Evolutionary conservation across 768 basidiomycete genomes (phyloP).

Genomic region (Russula sp.): DNA sequence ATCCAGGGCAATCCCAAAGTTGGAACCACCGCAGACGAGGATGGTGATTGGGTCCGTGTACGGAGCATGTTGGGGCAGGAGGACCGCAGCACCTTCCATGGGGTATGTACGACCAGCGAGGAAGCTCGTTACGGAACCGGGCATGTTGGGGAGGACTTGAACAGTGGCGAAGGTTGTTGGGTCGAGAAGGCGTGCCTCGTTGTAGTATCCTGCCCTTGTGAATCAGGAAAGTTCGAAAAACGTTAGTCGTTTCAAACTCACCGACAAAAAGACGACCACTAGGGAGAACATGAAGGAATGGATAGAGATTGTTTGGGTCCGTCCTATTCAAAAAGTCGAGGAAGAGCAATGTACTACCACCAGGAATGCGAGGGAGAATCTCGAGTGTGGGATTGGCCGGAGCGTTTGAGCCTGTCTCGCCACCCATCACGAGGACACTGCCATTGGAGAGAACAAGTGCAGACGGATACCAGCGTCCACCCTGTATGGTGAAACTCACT

Average conservation of each 20-base stretch:
- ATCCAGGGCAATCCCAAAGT: conserved; percentile 48
- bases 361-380: conserved; percentile 57
- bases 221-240: neutral
- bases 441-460: conserved; percentile 68
- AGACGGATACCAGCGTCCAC: conserved; percentile 66
- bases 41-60: conserved; percentile 67
- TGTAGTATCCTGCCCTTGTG: conserved; percentile 53
- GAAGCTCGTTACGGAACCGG: conserved; percentile 65
- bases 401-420: conserved; percentile 67
- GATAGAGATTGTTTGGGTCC: conserved; percentile 76
- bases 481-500: conserved; percentile 27
- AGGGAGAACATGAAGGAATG: conserved; percentile 66
- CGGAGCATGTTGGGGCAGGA: conserved; percentile 63
- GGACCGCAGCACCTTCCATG: conserved; percentile 59
- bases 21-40: conserved; percentile 72
- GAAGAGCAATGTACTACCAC: conserved; percentile 52
- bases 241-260: conserved; percentile 27
- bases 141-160: conserved; percentile 58
- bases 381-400: conserved; percentile 62
- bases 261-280: conserved; percentile 64
- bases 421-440: conserved; percentile 65
- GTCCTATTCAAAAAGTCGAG: conserved; percentile 65
- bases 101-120: conserved; percentile 74
- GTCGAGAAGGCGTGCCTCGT: conserved; percentile 72
- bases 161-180: conserved; percentile 57